These are phyloP conservation scores for Talaromyces sp. DNA, from an alignment of 2,329 filamentous ascomycete species.

Conservation along the genomic window DNA sequence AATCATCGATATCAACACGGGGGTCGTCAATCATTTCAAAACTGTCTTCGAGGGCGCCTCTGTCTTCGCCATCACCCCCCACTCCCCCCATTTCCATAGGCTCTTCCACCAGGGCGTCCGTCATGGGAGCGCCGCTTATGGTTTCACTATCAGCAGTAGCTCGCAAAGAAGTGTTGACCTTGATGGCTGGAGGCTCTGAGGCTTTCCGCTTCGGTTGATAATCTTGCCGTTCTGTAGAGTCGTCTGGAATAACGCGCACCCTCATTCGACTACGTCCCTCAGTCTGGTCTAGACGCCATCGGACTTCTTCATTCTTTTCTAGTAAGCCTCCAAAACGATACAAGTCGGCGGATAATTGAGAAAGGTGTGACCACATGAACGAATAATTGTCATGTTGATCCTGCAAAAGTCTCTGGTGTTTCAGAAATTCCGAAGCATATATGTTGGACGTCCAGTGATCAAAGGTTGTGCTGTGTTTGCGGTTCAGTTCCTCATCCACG, in stretches of 20 bases:
- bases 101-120: conserved; percentile 23
- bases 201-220: conserved; percentile 79
- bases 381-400: conserved; percentile 87
- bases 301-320: conserved; percentile 57
- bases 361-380: conserved; percentile 70
- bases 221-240: conserved; percentile 60
- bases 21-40: conserved; percentile 96
- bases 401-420: conserved; percentile 81
- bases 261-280: conserved; percentile 96
- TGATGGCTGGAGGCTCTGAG: conserved; percentile 46
- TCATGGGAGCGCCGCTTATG: conserved; percentile 30
- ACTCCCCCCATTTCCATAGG: conserved; percentile 24
- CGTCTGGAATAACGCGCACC: conserved; percentile 76
- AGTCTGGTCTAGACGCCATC: conserved; percentile 92
- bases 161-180: conserved; percentile 41
- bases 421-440: conserved; percentile 83
- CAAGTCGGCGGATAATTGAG: conserved; percentile 72
- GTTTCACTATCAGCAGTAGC: conserved; percentile 38
- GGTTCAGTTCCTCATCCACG: conserved; percentile 63
- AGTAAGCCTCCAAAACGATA: conserved; percentile 77
- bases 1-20: conserved; percentile 74
- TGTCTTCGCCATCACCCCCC: conserved; percentile 30
- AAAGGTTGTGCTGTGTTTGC: conserved; percentile 81
- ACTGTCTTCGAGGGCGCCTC: conserved; percentile 66
- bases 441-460: conserved; percentile 94